A percentile compares a stretch with the other conserved stretches of the same genome.
Evolutionary conservation across 208 protist genomes (phyloP).

Genomic region (Blastocrithidia nonstop): DNA sequence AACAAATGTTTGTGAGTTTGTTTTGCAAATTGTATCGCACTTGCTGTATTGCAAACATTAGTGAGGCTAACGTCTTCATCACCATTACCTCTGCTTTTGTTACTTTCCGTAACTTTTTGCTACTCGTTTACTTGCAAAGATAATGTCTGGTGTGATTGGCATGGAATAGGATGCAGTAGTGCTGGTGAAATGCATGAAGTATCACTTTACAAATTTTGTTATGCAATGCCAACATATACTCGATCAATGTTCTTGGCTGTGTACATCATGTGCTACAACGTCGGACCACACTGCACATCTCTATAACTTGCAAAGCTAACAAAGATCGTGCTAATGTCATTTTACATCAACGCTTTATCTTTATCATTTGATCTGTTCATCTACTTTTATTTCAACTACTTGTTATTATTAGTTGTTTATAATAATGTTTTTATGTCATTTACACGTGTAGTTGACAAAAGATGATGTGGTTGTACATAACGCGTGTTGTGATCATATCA

Average conservation of each 20-base stretch:
- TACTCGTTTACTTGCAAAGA: neutral
- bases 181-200: slow-evolving; percentile 18
- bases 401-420: neutral
- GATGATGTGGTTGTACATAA: neutral
- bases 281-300: slow-evolving; percentile 67
- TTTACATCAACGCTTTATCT: neutral
- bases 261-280: slow-evolving; percentile 48
- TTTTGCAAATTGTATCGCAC: no score
- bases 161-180: slow-evolving; percentile 7
- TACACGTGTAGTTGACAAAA: neutral
- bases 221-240: slow-evolving; percentile 71
- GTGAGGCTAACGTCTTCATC: no score
- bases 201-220: slow-evolving; percentile 40
- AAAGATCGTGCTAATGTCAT: slow-evolving; percentile 51
- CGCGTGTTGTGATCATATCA: neutral
- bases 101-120: neutral
- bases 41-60: no score
- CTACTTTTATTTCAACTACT: no score
- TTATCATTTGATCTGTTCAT: neutral
- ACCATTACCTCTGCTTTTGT: no score
- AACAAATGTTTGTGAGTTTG: no score
- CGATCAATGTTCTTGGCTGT: slow-evolving; percentile 47
- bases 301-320: slow-evolving; percentile 81
- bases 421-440: neutral
- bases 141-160: neutral